A percentile compares a stretch with the other conserved stretches of the same genome.
These are phyloP conservation scores for Venturia carpophila DNA, from an alignment of 2,329 filamentous ascomycete genomes.

Conservation along the genomic window DNA sequence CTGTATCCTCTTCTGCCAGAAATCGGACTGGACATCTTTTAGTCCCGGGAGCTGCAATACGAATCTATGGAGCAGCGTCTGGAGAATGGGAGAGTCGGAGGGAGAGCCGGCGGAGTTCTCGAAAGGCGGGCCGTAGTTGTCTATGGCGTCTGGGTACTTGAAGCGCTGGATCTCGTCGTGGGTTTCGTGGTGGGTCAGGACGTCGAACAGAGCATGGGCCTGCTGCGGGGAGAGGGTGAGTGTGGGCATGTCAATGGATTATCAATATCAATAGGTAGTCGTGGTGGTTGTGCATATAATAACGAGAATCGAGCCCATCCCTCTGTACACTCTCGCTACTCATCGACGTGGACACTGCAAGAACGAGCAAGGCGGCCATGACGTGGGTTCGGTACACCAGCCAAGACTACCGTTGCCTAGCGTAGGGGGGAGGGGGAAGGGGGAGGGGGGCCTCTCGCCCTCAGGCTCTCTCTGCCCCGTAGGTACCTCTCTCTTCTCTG, in stretches of 20 bases:
- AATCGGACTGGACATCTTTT: conserved; percentile 52
- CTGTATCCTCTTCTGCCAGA: conserved; percentile 57
- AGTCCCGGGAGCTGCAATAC: conserved; percentile 59
- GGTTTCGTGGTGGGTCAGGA: conserved; percentile 47
- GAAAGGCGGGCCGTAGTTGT: conserved; percentile 65
- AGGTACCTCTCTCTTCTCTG: no score
- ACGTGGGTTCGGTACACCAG: not conserved
- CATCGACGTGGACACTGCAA: no score
- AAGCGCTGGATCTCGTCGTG: conserved; percentile 64
- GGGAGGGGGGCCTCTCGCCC: not conserved
- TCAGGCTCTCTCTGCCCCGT: no score
- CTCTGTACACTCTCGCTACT: no score
- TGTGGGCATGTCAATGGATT: not conserved
- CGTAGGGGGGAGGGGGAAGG: not conserved
- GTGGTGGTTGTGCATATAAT: no score
- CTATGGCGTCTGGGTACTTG: conserved; percentile 56
- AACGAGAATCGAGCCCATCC: no score
- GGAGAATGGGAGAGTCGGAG: conserved; percentile 55
- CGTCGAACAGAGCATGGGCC: conserved; percentile 44
- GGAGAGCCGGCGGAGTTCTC: conserved; percentile 38
- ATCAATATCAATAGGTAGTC: no score
- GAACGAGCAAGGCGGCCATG: not conserved
- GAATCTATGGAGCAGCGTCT: conserved; percentile 58
- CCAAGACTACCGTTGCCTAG: not conserved
- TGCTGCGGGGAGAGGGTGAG: conserved; percentile 17